These are phyloP conservation scores for Cyberlindnera petersonii DNA, from an alignment of 805 yeast species.

Conservation along the genomic window DNA sequence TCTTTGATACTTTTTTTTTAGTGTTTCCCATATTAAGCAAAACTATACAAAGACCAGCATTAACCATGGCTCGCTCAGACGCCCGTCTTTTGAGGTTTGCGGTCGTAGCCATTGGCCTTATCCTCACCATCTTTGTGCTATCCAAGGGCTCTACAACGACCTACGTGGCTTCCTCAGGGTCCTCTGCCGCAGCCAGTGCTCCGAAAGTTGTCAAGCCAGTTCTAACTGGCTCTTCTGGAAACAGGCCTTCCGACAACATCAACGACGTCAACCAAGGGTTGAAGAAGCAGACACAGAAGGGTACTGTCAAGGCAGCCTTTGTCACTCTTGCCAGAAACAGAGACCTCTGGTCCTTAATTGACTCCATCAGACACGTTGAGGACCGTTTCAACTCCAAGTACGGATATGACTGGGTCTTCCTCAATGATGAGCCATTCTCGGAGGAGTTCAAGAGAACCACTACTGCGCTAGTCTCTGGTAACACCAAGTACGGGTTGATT, in stretches of 20 bases:
- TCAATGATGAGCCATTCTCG: slow-evolving; percentile 64
- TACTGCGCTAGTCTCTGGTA: slow-evolving; percentile 52
- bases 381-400: slow-evolving; percentile 60
- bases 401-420: slow-evolving; percentile 76
- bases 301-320: slow-evolving; percentile 52
- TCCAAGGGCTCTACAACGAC: slow-evolving; percentile 28
- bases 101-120: slow-evolving; percentile 24
- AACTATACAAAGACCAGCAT: neutral
- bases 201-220: slow-evolving; percentile 15
- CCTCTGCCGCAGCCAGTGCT: slow-evolving; percentile 8
- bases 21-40: neutral
- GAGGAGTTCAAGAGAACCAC: slow-evolving; percentile 50
- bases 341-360: slow-evolving; percentile 55
- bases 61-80: slow-evolving; percentile 28
- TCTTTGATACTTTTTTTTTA: neutral
- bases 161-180: slow-evolving; percentile 17
- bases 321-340: slow-evolving; percentile 66
- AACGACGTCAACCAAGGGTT: slow-evolving; percentile 16
- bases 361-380: slow-evolving; percentile 61
- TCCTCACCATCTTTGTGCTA: slow-evolving; percentile 25
- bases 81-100: slow-evolving; percentile 28
- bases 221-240: slow-evolving; percentile 8
- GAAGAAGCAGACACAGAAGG: slow-evolving; percentile 25
- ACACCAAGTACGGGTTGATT: slow-evolving; percentile 57
- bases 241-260: slow-evolving; percentile 14